Evolutionary conservation across 148 eudicot species (phyloP).

Genomic region (Camellia sinensis): DNA sequence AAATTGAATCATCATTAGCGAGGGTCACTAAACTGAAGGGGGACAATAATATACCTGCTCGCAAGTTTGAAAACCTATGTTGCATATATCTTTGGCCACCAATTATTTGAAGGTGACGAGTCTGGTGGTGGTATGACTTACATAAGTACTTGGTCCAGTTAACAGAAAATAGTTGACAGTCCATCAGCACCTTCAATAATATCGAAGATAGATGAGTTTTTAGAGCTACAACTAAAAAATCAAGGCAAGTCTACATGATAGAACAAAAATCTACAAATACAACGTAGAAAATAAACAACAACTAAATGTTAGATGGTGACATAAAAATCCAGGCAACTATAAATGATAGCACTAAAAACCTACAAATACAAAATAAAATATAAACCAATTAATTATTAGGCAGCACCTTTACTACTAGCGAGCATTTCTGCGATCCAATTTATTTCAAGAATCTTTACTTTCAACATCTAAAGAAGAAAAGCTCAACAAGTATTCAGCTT

Average conservation of each 20-base stretch:
- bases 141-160: conserved; percentile 30
- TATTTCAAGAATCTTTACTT: not conserved
- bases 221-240: not conserved
- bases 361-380: not conserved
- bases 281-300: not conserved
- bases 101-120: conserved; percentile 6
- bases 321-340: not conserved
- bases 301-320: not conserved
- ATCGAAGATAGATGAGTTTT: conserved; percentile 11
- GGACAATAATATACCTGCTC: conserved; percentile 19
- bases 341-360: not conserved
- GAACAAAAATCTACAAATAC: not conserved
- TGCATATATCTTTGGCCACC: conserved; percentile 3
- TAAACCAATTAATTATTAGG: not conserved
- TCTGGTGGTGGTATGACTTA: conserved; percentile 7
- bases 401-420: not conserved
- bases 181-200: conserved; percentile 39
- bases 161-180: conserved; percentile 39
- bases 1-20: not conserved
- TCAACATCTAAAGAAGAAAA: not conserved
- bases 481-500: not conserved
- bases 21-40: conserved; percentile 4
- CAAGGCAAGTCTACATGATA: not conserved
- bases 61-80: conserved; percentile 2
- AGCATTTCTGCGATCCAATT: not conserved